Base-by-base conservation (phyloP, 106 monocot species). In the Alisma plantagoaquatica region DNA sequence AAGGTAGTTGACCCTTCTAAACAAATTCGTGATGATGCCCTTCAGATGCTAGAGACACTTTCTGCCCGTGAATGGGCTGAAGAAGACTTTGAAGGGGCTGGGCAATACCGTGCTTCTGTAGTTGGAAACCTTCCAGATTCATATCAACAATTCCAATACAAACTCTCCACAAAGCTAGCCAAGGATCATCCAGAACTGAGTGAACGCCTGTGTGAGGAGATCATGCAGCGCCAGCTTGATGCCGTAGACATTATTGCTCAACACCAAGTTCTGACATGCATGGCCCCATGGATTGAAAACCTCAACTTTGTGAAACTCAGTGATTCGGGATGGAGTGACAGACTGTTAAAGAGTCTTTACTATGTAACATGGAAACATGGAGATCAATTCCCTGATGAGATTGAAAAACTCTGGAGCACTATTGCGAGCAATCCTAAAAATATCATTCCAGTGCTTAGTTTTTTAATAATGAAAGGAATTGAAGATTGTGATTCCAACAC, bases 91-190 rank as follows among this genome's bases (percentile, higher is more conserved):
- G 98, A 98, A 18, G 77, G 69, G 3, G 46, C 53, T 18, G 74
- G 80, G 21, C 85, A 57, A 15, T 98, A 98, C 55, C 78, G 85
- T 43, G 98, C 85, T 33, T 90, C 98, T 42, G 98, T 98, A 8
- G 90, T 98, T 11, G 98, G 98, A 29, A 86, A 98, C 71, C 85
- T 98, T 23, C 98, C 90, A n/a, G 98, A 98, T 57, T 98, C 98
- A 7, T 98, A 98, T 69, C 98, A 98, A 47, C 98, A 98, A 60
- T 98, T 98, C 58, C 98, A 98, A 31, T 98, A 98, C 35, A 98
- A 90, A 38, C 79, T 98, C 16, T 98, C 98, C 2, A 60, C 81
- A 21, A 98, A 90, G 55, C 85, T 98, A 27, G 98, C 98, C 10
- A 98, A 90, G 57, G 98, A 98, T 64, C 98, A 90, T 58, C 98